Conservation (phyloP, 1,284 basidiomycete genomes). For the Papiliotrema terrestris region DNA sequence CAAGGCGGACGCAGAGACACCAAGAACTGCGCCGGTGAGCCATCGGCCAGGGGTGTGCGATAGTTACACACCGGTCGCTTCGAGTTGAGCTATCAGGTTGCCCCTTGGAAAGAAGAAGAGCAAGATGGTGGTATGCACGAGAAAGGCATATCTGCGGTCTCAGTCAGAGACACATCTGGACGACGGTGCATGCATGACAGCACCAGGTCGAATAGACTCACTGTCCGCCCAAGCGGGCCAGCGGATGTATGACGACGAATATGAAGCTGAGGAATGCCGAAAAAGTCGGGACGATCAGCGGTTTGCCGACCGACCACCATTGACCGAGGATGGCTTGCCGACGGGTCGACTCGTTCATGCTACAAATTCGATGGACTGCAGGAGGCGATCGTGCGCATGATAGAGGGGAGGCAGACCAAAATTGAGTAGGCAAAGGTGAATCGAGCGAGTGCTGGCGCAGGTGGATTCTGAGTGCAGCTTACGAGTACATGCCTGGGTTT, state of each 20-base stretch:
- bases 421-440: too few relatives aligned
- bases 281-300: constrained; percentile 26
- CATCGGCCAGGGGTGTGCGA: neutral
- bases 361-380: too few relatives aligned
- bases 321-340: too few relatives aligned
- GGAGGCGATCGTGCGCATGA: too few relatives aligned
- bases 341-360: too few relatives aligned
- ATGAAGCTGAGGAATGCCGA: constrained; percentile 38
- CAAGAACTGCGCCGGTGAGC: constrained; percentile 20
- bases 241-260: constrained; percentile 32
- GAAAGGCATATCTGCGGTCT: constrained; percentile 41
- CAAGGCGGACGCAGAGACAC: constrained; percentile 30
- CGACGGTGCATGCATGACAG: too few relatives aligned
- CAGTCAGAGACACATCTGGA: constrained; percentile 6
- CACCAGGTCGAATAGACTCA: constrained; percentile 18
- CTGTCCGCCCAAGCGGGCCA: constrained; percentile 33
- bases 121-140: constrained; percentile 41
- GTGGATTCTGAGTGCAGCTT: too few relatives aligned
- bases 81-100: constrained; percentile 39
- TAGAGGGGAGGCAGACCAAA: too few relatives aligned
- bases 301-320: neutral
- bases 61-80: constrained; percentile 35
- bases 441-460: too few relatives aligned
- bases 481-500: too few relatives aligned
- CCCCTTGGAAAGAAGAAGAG: constrained; percentile 50